These are phyloP conservation scores for Colletotrichum spaethianum DNA, from an alignment of 2,329 filamentous ascomycete genomes.

Conservation along the genomic window DNA sequence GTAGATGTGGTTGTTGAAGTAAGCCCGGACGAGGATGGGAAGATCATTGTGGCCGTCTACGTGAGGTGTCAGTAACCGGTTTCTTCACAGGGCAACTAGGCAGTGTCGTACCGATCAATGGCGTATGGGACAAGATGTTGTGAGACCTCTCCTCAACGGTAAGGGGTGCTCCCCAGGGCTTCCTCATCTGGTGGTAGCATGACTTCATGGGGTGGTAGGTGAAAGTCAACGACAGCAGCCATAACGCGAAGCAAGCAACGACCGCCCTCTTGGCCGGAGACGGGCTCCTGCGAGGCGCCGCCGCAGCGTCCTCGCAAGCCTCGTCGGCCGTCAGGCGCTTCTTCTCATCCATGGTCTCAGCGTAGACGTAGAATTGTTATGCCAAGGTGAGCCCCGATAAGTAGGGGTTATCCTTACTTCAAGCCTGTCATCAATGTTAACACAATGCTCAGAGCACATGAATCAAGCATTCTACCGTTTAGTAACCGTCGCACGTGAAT, in stretches of 20 bases:
- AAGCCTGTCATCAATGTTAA: not conserved
- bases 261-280: conserved; percentile 29
- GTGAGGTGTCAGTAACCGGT: not conserved
- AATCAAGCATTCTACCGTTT: not conserved
- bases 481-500: not conserved
- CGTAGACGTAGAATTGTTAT: not conserved
- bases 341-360: conserved; percentile 25
- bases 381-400: not conserved
- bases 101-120: conserved; percentile 62
- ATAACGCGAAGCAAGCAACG: conserved; percentile 40
- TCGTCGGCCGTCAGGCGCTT: conserved; percentile 7
- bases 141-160: conserved; percentile 62
- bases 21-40: conserved; percentile 77
- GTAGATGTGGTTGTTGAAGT: conserved; percentile 85
- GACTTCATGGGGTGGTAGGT: conserved; percentile 27
- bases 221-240: conserved; percentile 27
- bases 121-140: conserved; percentile 60
- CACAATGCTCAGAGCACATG: not conserved
- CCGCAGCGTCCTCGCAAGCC: conserved; percentile 10
- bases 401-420: not conserved
- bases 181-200: conserved; percentile 35
- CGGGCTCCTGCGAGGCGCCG: conserved; percentile 7
- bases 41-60: conserved; percentile 93
- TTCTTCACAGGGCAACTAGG: not conserved
- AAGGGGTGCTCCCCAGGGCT: conserved; percentile 46